Base-by-base conservation (phyloP, 2,329 filamentous ascomycete species). In the Cordyceps fumosorosea region DNA sequence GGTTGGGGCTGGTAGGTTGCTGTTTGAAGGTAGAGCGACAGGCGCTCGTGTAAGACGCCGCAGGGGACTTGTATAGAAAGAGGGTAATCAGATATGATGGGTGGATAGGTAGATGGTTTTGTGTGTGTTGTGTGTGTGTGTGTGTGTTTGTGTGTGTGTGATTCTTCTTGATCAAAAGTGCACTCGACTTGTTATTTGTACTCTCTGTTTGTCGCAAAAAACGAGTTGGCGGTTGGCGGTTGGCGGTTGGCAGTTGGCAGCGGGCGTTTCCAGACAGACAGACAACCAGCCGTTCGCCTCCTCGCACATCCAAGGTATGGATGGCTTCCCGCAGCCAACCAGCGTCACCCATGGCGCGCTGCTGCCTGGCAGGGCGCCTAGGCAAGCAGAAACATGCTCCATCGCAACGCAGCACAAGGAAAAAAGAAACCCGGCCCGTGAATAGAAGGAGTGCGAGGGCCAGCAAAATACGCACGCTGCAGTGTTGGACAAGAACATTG, bases 351-450 rank as follows among this genome's bases (percentile, higher is more conserved):
- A 47, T 52, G 24, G 47, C 22, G 5, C 16, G 34, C 56, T 51
- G 56, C 56, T 59, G 56, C 56, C 56, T 59, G 56, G 56, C 47
- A 16, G 20, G 56, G 34, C 56, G 48, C 34, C 14, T 52, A 50
- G 10, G 29, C 32, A 8, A 29, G 47, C 34, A 37, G 3, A 37
- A 37, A 24, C 12, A 6, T 24, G 18, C 47, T 29, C 45, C 32
- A 40, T 58, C 56, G 52, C 47, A 10, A 24, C 44, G 14, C 44
- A 16, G 5, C 47, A 59, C 56, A 29, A 16, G 18, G 26, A n/a
- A 14, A 44, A 18, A 2, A 20, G 6, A 5, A 51, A n/a, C 37
- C 20, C 22, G 34, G 42, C 14, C 37, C 37, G 56, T 59, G 56
- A 48, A 50, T 14, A 50, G 0, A 26, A 11, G 26, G 10, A 18